Evolutionary conservation across 352 stramenopile genomes (phyloP).

Genomic region (Pythium graminicola): DNA sequence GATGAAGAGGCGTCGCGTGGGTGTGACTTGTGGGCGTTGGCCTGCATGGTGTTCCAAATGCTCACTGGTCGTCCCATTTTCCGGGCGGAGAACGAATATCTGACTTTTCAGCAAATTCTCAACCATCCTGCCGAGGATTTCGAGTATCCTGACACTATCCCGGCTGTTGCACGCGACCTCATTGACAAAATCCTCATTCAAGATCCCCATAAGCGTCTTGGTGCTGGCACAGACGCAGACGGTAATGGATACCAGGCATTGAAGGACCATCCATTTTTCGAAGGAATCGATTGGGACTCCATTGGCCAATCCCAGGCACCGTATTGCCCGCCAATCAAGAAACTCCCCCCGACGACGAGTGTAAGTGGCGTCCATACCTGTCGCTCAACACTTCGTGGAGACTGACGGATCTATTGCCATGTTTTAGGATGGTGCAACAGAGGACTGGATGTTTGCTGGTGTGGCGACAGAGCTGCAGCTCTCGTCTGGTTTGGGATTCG

Average conservation of each 20-base stretch:
- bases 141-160: conserved; percentile 14
- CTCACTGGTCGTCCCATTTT: conserved; percentile 79
- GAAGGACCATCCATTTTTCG: conserved; percentile 79
- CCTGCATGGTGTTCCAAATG: conserved; percentile 90
- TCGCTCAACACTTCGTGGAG: neutral
- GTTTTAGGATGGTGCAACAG: conserved; percentile 64
- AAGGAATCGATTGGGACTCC: conserved; percentile 68
- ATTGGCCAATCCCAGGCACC: conserved; percentile 42
- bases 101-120: conserved; percentile 89
- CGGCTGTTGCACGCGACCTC: conserved; percentile 56
- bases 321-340: conserved; percentile 51
- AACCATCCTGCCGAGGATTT: conserved; percentile 81
- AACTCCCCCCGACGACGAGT: conserved; percentile 67
- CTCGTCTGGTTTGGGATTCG: conserved; percentile 68
- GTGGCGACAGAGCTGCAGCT: conserved; percentile 83
- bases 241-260: conserved; percentile 66
- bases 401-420: neutral
- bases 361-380: conserved; percentile 22
- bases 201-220: conserved; percentile 63
- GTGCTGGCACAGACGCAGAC: conserved; percentile 59
- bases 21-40: conserved; percentile 88
- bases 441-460: conserved; percentile 86
- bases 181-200: conserved; percentile 75
- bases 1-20: conserved; percentile 75
- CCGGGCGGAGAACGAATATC: conserved; percentile 85